These are phyloP conservation scores for Pyrenophora seminiperda DNA, from an alignment of 2,329 filamentous ascomycete species.

Conservation along the genomic window DNA sequence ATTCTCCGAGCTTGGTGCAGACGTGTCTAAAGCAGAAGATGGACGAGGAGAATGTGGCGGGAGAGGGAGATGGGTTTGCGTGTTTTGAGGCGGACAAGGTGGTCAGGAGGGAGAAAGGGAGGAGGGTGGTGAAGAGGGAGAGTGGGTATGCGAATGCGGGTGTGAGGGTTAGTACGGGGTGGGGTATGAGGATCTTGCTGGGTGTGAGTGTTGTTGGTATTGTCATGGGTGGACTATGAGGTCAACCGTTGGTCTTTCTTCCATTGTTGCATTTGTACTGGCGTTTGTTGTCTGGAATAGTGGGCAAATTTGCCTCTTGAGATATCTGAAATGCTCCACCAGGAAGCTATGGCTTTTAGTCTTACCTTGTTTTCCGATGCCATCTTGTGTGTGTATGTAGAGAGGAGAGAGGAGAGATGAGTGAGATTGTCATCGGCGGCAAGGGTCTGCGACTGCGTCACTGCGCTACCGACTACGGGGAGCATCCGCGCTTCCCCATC, in stretches of 20 bases:
- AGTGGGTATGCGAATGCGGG: conserved; percentile 14
- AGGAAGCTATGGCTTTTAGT: too few species aligned
- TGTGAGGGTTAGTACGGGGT: conserved; percentile 1
- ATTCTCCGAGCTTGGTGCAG: conserved; percentile 15
- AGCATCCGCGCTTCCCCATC: background rate
- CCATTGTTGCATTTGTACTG: too few species aligned
- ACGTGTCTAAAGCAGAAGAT: conserved; percentile 22
- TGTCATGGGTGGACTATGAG: conserved; percentile 1
- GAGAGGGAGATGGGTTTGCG: conserved; percentile 9
- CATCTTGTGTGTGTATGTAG: conserved; percentile 27
- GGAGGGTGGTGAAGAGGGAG: conserved; percentile 1
- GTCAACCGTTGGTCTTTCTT: too few species aligned
- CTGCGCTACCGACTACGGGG: background rate
- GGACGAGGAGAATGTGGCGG: conserved; percentile 10
- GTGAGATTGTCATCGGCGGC: conserved; percentile 18
- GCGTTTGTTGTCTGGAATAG: too few species aligned
- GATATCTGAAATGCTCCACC: too few species aligned
- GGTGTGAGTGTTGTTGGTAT: conserved; percentile 18
- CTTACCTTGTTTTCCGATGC: conserved; percentile 40
- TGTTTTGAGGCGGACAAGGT: conserved; percentile 20
- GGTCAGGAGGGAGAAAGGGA: conserved; percentile 9
- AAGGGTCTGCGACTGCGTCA: conserved; percentile 14
- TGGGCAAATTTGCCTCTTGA: too few species aligned
- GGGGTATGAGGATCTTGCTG: conserved; percentile 14
- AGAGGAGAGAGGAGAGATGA: background rate